Conservation (phyloP, 768 basidiomycete genomes). For the Holtermanniella nyarrowii region DNA sequence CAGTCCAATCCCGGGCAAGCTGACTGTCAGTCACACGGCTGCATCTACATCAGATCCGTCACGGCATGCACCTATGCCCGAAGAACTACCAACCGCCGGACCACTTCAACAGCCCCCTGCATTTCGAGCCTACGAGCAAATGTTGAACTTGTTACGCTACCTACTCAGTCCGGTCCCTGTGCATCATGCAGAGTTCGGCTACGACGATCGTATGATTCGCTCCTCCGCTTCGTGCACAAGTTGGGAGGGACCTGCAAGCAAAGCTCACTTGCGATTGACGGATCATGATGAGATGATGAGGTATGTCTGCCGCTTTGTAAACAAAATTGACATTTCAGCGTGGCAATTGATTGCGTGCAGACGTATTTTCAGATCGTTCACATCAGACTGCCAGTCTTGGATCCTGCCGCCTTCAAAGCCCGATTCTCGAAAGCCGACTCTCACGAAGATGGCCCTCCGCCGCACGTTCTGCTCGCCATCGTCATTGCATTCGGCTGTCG, state of each 20-base stretch:
- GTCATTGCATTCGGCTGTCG: slow-evolving; percentile 87
- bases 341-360: slow-evolving; percentile 84
- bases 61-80: slow-evolving; percentile 4
- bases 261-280: slow-evolving; percentile 59
- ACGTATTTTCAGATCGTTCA: slow-evolving; percentile 80
- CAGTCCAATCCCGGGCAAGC: too few species aligned
- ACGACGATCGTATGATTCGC: slow-evolving; percentile 27
- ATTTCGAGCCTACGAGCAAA: too few species aligned
- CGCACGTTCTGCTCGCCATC: slow-evolving; percentile 58
- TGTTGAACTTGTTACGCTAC: slow-evolving; percentile 26
- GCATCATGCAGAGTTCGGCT: slow-evolving; percentile 17
- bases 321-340: slow-evolving; percentile 46
- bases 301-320: slow-evolving; percentile 48
- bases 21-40: too few species aligned
- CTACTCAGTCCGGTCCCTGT: slow-evolving; percentile 36
- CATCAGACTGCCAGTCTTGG: slow-evolving; percentile 74
- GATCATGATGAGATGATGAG: slow-evolving; percentile 66
- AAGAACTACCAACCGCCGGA: slow-evolving; percentile 6
- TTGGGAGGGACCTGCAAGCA: slow-evolving; percentile 43
- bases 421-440: slow-evolving; percentile 47
- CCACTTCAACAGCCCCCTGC: too few species aligned
- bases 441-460: slow-evolving; percentile 30
- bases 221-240: slow-evolving; percentile 11
- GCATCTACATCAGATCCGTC: neutral
- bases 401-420: slow-evolving; percentile 67